Conservation (phyloP, 2,329 filamentous ascomycete species). For the Diaporthe eres region DNA sequence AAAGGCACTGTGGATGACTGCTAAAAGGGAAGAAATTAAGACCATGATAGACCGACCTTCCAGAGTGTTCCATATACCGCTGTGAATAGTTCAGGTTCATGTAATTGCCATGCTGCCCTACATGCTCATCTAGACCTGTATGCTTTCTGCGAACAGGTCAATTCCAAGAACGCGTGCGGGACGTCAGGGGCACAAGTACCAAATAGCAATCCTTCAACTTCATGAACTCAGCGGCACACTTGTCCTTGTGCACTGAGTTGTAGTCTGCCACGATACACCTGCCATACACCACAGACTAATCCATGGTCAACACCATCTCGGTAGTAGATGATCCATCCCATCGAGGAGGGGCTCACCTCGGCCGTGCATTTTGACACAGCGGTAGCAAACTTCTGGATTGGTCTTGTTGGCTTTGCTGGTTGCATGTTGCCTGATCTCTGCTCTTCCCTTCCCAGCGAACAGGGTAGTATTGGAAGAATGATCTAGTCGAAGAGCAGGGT, state of each 20-base stretch:
- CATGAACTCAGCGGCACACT: conserved; percentile 89
- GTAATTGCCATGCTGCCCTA: not conserved
- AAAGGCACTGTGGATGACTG: not conserved
- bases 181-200: conserved; percentile 63
- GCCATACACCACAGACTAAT: conserved; percentile 85
- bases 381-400: conserved; percentile 68
- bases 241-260: conserved; percentile 90
- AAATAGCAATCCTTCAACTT: conserved; percentile 89
- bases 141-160: conserved; percentile 37
- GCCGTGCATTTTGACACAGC: conserved; percentile 69
- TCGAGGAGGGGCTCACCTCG: conserved; percentile 58
- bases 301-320: conserved; percentile 10
- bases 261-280: conserved; percentile 94
- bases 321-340: not conserved
- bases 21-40: not conserved
- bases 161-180: not conserved
- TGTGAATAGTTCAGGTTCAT: not conserved
- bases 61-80: not conserved
- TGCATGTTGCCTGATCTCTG: conserved; percentile 35
- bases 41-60: conserved; percentile 16
- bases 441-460: not conserved
- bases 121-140: conserved; percentile 34
- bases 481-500: not conserved
- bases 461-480: not conserved
- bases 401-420: conserved; percentile 54